Conservation (phyloP, 495 filamentous ascomycete species). For the Tirmania nivea region DNA sequence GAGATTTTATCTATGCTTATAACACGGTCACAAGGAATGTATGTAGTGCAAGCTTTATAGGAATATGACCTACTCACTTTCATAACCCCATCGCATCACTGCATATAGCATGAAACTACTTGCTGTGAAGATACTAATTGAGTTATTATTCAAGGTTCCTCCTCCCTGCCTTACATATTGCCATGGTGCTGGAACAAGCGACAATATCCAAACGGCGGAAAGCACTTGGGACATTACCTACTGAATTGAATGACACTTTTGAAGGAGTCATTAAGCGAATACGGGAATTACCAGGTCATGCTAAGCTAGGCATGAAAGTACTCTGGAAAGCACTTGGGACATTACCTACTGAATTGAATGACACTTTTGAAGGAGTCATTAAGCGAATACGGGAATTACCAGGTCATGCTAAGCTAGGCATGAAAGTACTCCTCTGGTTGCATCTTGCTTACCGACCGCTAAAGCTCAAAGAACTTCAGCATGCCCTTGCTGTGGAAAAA, state of each 20-base stretch:
- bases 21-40: no score
- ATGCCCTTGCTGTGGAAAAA: slow-evolving; percentile 7
- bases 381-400: background rate
- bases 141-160: background rate
- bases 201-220: no score
- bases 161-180: no score
- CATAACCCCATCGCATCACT: no score
- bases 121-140: background rate
- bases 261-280: no score
- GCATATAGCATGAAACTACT: no score
- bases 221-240: no score
- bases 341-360: background rate
- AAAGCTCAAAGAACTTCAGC: slow-evolving; percentile 1
- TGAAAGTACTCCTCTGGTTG: no score
- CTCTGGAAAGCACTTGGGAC: background rate
- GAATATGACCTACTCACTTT: no score
- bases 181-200: no score
- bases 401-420: background rate
- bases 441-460: slow-evolving; percentile 5
- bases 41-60: background rate
- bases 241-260: no score
- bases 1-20: background rate
- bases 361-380: no score
- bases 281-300: background rate
- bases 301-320: background rate